Evolutionary conservation across 2,329 filamentous ascomycete species (phyloP), one percentile per base, ranked within the genome.

Genomic region (Colletotrichum australisinense): DNA sequence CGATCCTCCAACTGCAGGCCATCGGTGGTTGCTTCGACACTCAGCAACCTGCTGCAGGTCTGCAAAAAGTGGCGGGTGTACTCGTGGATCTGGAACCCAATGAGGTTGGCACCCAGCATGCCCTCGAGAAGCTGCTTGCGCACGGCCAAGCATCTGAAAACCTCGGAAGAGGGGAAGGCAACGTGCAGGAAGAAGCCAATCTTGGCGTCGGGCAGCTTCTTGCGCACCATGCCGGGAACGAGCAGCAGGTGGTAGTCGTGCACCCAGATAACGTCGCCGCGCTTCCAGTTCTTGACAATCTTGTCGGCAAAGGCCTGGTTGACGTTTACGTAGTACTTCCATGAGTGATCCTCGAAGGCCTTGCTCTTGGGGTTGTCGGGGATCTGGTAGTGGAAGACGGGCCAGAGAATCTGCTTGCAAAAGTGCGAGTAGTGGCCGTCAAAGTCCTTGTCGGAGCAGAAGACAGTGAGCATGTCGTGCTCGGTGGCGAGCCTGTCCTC

Each of bases 281-380:
- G 92, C 86, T 98, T 98, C 92, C 96, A 98, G 83, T 95, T 94
- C 81, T 93, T 93, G 60, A 97, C 88, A 72, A 98, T 95, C 80
- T 93, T 93, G 81, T 98, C 94, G 38, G 96, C 96, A 83, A 98
- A 98, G 3, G 93, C 94, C 82, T 97, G 93, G 84, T 98, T 98
- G 79, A 98, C 89, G 67, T 94, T 94, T 80, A 95, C 93, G 79
- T 98, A 98, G 85, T 94, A 97, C 77, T 95, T 90, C 95, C 95
- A 98, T 0, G 95, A 98, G 83, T 98, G 95, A 78, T 98, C 96
- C 82, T 97, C 93, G 81, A 98, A 98, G 0, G 96, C 96, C 83
- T 98, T 98, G 90, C 95, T 98, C 88, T 98, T 98, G 30, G 96
- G 96, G 80, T 97, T 97, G 81, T 98, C 97, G 0, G 96, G 97